A percentile compares a stretch with the other conserved stretches of the same genome.
phyloP scores from a whole-genome alignment of 2,329 filamentous ascomycete species.

The Alternaria hordeiaustralica region DNA sequence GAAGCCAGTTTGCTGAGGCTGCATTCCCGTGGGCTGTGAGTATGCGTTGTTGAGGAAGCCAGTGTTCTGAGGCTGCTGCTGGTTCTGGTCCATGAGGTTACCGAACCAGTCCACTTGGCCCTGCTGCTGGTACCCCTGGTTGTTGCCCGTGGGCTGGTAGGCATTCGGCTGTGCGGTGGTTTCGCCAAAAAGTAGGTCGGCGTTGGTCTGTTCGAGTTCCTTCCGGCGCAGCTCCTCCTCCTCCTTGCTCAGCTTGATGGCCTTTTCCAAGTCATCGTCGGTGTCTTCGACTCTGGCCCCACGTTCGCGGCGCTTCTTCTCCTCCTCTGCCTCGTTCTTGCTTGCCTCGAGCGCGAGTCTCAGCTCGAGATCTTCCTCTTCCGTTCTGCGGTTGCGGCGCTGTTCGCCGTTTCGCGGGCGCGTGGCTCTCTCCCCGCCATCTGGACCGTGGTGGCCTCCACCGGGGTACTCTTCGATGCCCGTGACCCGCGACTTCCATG shows the following conservation, averaged over 20 bases:
- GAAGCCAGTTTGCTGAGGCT: conserved; percentile 67
- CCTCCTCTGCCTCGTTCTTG: conserved; percentile 93
- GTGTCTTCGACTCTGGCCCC: conserved; percentile 57
- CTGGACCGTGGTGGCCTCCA: conserved; percentile 31
- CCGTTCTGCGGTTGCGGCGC: conserved; percentile 63
- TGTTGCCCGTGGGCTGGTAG: conserved; percentile 85
- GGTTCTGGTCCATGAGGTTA: conserved; percentile 81
- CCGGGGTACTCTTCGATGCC: conserved; percentile 83
- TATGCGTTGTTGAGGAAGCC: conserved; percentile 73
- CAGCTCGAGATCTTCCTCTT: conserved; percentile 87
- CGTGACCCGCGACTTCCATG: conserved; percentile 95
- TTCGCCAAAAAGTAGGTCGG: conserved; percentile 88
- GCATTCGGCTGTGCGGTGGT: conserved; percentile 68
- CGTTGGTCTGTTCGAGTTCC: conserved; percentile 86
- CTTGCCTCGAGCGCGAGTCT: conserved; percentile 91
- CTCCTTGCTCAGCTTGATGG: conserved; percentile 91
- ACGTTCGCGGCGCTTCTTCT: conserved; percentile 72
- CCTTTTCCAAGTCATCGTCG: conserved; percentile 92
- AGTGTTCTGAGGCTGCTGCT: conserved; percentile 67
- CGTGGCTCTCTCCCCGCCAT: conserved; percentile 48
- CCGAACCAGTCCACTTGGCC: conserved; percentile 96
- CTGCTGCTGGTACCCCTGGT: conserved; percentile 97
- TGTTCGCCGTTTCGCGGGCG: conserved; percentile 49
- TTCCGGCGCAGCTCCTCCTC: conserved; percentile 88
- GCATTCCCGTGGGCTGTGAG: conserved; percentile 79